Base-by-base conservation (phyloP, 805 yeast species). In the Starmerella vaccinii region DNA sequence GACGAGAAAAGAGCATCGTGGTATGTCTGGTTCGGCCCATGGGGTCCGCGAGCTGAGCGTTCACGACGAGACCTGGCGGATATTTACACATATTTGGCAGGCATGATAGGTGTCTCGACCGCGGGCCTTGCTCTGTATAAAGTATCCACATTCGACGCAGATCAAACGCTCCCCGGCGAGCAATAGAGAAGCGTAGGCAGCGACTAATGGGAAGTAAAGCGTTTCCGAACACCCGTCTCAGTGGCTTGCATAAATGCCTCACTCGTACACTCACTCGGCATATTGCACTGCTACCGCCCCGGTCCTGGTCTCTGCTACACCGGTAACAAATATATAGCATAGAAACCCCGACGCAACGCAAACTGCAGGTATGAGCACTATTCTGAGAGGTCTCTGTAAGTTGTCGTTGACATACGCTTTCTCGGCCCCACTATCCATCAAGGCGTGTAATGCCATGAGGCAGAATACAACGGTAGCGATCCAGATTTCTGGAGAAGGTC, bases 1-100 rank as follows among this genome's bases (percentile, higher is more conserved):
- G 65, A 60, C 26, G 70, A 67, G 52, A 60, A 59, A 57, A 56
- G 58, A 19, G 71, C 71, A 16, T 57, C 61, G 13, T 57, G 61
- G 60, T 65, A 47, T 49, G 57, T 65, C 13, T 61, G 61, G 57
- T 65, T 55, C 50, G 69, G 69, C 1, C 60, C 65, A 8, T 65
- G 68, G 68, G 69, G 69, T 1, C 67, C 68, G 5, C 58, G 69
- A n/a, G 53, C 55, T 39, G 50, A 19, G 54, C 59, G 30, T 56
- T 55, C n/a, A 61, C 59, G n/a, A 21, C 32, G 16, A 48, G 62
- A 39, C 59, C 61, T 51, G 54, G 59, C 48, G 23, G 34, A 10
- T 30, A 16, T 55, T 18, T 50, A 53, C 42, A 19, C 34, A 21
- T 40, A 33, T 13, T 53, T 59, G 40, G 62, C 58, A 15, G 57